These are phyloP conservation scores for Entonaema liquescens DNA, from an alignment of 495 filamentous ascomycete genomes.

Conservation along the genomic window DNA sequence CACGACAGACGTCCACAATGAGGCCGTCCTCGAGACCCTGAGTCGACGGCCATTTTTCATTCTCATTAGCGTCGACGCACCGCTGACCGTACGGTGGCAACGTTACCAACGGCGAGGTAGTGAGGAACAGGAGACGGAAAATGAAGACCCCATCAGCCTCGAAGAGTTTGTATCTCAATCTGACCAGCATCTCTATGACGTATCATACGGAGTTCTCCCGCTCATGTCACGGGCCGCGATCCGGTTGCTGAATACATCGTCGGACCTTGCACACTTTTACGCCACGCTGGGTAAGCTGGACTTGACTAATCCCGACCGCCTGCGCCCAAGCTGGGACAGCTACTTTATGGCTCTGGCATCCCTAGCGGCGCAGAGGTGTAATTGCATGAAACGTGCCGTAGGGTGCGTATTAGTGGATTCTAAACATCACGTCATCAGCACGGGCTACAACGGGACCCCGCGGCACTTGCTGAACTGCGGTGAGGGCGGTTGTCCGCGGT, in stretches of 20 bases:
- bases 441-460: conserved; percentile 98
- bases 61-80: conserved; percentile 90
- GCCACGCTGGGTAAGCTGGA: conserved; percentile 72
- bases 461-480: conserved; percentile 87
- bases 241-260: conserved; percentile 83
- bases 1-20: conserved; percentile 79
- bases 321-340: conserved; percentile 94
- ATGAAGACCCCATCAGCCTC: conserved; percentile 60
- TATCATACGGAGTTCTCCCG: conserved; percentile 68
- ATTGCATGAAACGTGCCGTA: conserved; percentile 98
- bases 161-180: conserved; percentile 80
- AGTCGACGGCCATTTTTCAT: conserved; percentile 88
- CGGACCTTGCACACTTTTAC: conserved; percentile 73
- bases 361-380: conserved; percentile 87
- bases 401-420: conserved; percentile 90
- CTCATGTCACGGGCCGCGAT: conserved; percentile 82
- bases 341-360: conserved; percentile 98
- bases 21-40: conserved; percentile 73
- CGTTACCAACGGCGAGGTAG: conserved; percentile 59
- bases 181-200: conserved; percentile 79
- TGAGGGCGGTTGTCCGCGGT: conserved; percentile 89
- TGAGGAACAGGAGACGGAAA: conserved; percentile 60
- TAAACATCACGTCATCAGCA: conserved; percentile 87
- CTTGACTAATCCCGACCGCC: conserved; percentile 76
- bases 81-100: conserved; percentile 81